Percentiles rank a stretch among this genome's conserved stretches.
phyloP scores from a whole-genome alignment of 2,329 filamentous ascomycete genomes.

The Allantophomopsis cytisporea region DNA sequence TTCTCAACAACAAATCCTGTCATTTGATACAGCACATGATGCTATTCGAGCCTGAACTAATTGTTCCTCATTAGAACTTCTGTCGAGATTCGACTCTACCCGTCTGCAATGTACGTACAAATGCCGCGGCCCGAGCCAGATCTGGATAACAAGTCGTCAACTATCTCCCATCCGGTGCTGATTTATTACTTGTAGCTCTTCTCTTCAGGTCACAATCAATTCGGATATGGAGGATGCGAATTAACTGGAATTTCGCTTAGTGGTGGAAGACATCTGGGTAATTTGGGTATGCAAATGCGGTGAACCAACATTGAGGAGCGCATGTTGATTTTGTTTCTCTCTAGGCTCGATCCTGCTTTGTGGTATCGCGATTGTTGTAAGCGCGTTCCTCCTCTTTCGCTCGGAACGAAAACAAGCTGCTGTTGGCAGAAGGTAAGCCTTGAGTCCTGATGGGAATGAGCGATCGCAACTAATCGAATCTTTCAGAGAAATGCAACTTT shows the following conservation, averaged over 20 bases:
- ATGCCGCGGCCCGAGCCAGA: conserved; percentile 1
- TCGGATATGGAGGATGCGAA: conserved; percentile 54
- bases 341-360: conserved; percentile 78
- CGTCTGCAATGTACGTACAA: conserved; percentile 63
- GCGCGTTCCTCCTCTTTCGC: conserved; percentile 56
- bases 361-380: conserved; percentile 58
- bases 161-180: too few relatives aligned
- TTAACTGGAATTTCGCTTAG: conserved; percentile 64
- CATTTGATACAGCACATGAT: too few relatives aligned
- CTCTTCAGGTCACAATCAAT: conserved; percentile 41
- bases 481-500: conserved; percentile 86
- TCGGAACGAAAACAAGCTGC: conserved; percentile 88
- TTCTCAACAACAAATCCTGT: too few relatives aligned
- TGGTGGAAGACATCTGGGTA: conserved; percentile 54
- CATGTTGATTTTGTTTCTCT: conserved; percentile 4
- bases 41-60: too few relatives aligned
- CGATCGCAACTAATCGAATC: conserved; percentile 11
- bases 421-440: conserved; percentile 68
- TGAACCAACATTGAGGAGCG: neutral
- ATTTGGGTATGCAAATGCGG: conserved; percentile 51
- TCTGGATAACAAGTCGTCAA: neutral
- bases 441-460: neutral
- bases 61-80: conserved; percentile 43
- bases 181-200: conserved; percentile 40
- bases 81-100: conserved; percentile 75